These are phyloP conservation scores for Phytopythium litorale DNA, from an alignment of 352 stramenopile species.

Conservation along the genomic window DNA sequence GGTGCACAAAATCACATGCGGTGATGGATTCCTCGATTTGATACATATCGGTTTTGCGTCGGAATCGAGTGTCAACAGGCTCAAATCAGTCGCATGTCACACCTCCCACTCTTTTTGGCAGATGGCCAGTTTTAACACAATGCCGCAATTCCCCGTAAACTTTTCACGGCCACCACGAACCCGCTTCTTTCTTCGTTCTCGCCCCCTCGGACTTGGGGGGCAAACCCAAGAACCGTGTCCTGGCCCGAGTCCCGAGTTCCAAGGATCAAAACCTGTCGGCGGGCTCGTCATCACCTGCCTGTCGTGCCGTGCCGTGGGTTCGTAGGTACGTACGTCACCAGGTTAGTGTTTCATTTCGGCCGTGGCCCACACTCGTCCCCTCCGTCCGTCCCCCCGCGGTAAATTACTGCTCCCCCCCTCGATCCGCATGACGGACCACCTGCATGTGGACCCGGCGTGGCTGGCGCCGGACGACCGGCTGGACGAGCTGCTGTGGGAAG, in stretches of 20 bases:
- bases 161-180: background rate
- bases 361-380: background rate
- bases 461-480: background rate
- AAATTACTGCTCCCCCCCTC: background rate
- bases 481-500: constrained; percentile 5
- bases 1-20: background rate
- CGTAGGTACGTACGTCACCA: background rate
- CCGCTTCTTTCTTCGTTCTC: background rate
- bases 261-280: too few relatives aligned
- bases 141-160: background rate
- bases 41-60: background rate
- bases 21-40: background rate
- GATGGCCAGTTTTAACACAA: background rate
- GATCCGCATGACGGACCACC: background rate
- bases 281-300: background rate
- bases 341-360: background rate
- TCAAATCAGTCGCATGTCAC: background rate
- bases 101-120: background rate
- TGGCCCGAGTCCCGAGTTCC: too few relatives aligned
- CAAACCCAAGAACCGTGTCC: too few relatives aligned
- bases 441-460: background rate
- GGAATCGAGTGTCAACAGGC: too few relatives aligned
- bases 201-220: too few relatives aligned
- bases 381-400: background rate
- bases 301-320: too few relatives aligned